Conservation (phyloP, 2,329 filamentous ascomycete genomes). For the Aspergillus aculeatus region DNA sequence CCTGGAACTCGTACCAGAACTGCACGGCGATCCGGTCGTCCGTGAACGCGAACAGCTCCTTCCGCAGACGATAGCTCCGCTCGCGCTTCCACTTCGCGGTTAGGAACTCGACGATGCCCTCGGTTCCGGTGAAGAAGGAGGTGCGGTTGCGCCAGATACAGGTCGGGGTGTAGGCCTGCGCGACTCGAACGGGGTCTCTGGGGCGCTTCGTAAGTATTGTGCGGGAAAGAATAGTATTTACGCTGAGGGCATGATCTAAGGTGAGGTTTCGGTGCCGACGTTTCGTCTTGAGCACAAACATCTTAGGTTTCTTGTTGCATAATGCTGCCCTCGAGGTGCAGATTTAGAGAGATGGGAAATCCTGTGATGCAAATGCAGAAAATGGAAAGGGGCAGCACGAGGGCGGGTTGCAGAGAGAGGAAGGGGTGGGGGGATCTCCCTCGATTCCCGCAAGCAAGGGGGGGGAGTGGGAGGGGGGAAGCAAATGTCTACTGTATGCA, state of each 20-base stretch:
- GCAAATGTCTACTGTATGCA: not conserved
- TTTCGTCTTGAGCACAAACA: too few species aligned
- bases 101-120: conserved; percentile 67
- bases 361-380: not conserved
- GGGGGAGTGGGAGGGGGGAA: not conserved
- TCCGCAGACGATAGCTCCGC: conserved; percentile 69
- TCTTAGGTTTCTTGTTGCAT: too few species aligned
- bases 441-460: not conserved
- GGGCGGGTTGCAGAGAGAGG: not conserved
- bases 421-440: not conserved
- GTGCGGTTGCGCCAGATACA: conserved; percentile 79
- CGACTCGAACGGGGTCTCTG: conserved; percentile 64
- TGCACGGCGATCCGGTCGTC: conserved; percentile 80
- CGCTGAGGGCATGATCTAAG: too few species aligned
- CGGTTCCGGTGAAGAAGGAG: conserved; percentile 66
- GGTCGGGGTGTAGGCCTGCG: conserved; percentile 71
- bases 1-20: conserved; percentile 85
- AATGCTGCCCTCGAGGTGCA: not conserved
- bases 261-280: too few species aligned
- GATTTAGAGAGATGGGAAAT: not conserved
- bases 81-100: conserved; percentile 73
- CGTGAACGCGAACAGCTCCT: conserved; percentile 77
- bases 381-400: not conserved
- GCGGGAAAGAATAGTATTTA: too few species aligned
- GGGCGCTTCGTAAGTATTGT: not conserved